Percentiles rank a stretch among this genome's conserved stretches.
Conservation (phyloP, 1,284 basidiomycete species). For the Omphalotus olearius region DNA sequence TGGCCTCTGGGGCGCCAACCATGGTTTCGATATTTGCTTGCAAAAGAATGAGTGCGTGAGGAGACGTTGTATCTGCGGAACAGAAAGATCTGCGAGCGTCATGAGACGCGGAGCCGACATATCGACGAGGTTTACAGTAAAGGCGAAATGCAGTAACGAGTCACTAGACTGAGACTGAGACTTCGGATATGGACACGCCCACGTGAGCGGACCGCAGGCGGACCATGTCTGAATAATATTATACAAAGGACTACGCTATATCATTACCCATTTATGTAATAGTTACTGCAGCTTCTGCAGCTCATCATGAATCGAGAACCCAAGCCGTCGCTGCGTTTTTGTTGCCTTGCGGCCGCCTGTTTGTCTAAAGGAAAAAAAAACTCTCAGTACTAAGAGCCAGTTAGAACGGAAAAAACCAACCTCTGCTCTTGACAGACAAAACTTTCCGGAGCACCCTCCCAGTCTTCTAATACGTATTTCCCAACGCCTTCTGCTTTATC, state of each 20-base stretch:
- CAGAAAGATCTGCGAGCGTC: constrained; percentile 80
- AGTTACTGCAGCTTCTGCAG: constrained; percentile 29
- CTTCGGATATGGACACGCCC: too few species aligned
- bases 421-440: constrained; percentile 96
- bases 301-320: constrained; percentile 81
- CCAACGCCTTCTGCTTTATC: constrained; percentile 44
- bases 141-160: not conserved
- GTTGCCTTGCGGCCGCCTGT: constrained; percentile 88
- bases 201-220: too few species aligned
- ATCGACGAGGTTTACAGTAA: not conserved
- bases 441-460: constrained; percentile 90
- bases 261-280: not conserved
- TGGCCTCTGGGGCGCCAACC: constrained; percentile 46
- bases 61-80: constrained; percentile 63
- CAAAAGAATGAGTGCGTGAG: constrained; percentile 59
- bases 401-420: constrained; percentile 31
- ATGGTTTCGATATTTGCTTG: constrained; percentile 56
- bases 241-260: too few species aligned
- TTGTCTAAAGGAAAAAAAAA: constrained; percentile 43
- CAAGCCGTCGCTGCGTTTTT: constrained; percentile 84
- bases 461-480: constrained; percentile 87
- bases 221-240: too few species aligned
- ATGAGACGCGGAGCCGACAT: constrained; percentile 59
- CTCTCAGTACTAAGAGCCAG: not conserved
- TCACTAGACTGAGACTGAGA: not conserved